Evolutionary conservation across 1,284 basidiomycete genomes (phyloP).

Genomic region (Porodaedalea pini): DNA sequence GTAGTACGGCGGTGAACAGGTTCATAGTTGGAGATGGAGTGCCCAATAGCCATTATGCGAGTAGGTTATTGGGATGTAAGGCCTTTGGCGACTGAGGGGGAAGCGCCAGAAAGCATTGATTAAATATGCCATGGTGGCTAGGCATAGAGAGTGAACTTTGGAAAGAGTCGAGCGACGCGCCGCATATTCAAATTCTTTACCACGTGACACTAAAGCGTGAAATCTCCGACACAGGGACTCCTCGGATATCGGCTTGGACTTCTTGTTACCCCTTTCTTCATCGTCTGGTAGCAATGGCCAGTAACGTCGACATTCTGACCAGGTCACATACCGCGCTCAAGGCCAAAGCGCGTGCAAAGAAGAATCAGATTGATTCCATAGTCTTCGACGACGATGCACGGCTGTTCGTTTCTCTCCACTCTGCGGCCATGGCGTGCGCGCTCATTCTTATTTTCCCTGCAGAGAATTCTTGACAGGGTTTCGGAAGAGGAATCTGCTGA

Average conservation of each 20-base stretch:
- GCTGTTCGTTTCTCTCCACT: conserved; percentile 42
- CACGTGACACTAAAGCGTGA: not conserved
- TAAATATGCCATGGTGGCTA: conserved; percentile 8
- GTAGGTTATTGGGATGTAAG: not conserved
- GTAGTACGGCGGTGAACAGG: not conserved
- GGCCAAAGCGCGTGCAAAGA: conserved; percentile 55
- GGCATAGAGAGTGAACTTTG: not conserved
- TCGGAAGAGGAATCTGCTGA: conserved; percentile 78
- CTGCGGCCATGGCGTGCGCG: conserved; percentile 1
- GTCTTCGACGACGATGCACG: conserved; percentile 76
- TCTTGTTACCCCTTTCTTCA: not conserved
- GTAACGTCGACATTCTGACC: conserved; percentile 56
- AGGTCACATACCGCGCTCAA: conserved; percentile 55
- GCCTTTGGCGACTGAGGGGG: not conserved
- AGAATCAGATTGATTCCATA: conserved; percentile 62
- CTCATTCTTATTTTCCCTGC: conserved; percentile 16
- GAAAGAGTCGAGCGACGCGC: not conserved
- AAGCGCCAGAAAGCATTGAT: not conserved
- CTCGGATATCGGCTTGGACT: not conserved
- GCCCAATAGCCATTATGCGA: not conserved
- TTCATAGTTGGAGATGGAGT: conserved; percentile 1
- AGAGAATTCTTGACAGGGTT: conserved; percentile 86
- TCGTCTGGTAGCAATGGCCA: conserved; percentile 8
- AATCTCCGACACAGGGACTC: not conserved
- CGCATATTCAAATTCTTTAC: not conserved